Evolutionary conservation across 805 yeast species (phyloP).

Genomic region (Teunomyces panamensis): DNA sequence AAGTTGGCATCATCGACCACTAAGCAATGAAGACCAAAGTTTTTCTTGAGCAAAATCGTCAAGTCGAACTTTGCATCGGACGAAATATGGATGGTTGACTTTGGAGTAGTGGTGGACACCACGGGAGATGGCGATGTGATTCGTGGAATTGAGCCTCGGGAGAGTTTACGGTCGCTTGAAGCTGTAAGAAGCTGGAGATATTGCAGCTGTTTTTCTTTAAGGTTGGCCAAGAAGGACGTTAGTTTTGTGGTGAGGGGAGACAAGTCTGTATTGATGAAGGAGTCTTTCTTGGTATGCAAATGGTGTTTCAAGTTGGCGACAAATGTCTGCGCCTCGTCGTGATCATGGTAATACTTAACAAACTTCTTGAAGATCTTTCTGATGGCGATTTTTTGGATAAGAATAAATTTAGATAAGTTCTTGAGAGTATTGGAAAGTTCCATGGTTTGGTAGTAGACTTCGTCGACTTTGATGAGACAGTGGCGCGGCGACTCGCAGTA

Average conservation of each 20-base stretch:
- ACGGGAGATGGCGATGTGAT: not conserved
- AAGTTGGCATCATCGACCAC: constrained; percentile 33
- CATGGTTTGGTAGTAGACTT: constrained; percentile 36
- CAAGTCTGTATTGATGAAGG: constrained; percentile 61
- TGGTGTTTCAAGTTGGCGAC: constrained; percentile 27
- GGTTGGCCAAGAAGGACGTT: constrained; percentile 39
- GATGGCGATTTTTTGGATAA: constrained; percentile 71
- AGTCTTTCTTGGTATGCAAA: constrained; percentile 43
- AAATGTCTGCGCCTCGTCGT: constrained; percentile 20
- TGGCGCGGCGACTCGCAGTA: constrained; percentile 1
- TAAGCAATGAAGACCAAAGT: constrained; percentile 31
- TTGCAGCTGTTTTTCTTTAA: constrained; percentile 10
- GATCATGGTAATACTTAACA: constrained; percentile 37
- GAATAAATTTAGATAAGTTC: constrained; percentile 64
- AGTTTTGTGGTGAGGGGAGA: constrained; percentile 60
- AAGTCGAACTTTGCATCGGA: constrained; percentile 30
- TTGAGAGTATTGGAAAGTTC: constrained; percentile 49
- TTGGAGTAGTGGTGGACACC: not conserved
- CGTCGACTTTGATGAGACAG: constrained; percentile 19
- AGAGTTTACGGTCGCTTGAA: not conserved
- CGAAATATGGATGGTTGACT: constrained; percentile 1
- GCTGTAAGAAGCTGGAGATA: not conserved
- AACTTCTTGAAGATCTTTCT: constrained; percentile 74
- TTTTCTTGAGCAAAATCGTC: constrained; percentile 31
- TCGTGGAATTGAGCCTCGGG: not conserved